Conservation (phyloP, 2,329 filamentous ascomycete genomes). For the Ascochyta fabae region DNA sequence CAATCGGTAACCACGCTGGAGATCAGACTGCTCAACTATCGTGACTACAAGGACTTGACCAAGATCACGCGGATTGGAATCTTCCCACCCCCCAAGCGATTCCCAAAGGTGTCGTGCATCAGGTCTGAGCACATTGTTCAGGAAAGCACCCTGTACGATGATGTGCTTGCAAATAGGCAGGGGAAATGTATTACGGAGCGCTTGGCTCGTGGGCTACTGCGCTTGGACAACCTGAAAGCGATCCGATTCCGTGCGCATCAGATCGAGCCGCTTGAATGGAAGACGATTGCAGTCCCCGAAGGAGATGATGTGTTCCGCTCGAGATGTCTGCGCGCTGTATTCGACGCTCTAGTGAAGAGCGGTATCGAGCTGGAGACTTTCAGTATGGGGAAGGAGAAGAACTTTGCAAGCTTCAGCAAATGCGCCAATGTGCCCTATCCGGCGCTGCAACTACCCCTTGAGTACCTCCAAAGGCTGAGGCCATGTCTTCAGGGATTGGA, state of each 20-base stretch:
- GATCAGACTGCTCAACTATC: conserved; percentile 32
- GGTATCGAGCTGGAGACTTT: conserved; percentile 29
- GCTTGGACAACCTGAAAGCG: conserved; percentile 25
- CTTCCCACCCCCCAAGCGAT: conserved; percentile 39
- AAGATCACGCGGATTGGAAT: conserved; percentile 32
- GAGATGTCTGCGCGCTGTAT: conserved; percentile 31
- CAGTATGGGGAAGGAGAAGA: conserved; percentile 26
- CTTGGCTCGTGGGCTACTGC: conserved; percentile 25
- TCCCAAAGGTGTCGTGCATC: conserved; percentile 26
- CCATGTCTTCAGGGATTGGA: conserved; percentile 22
- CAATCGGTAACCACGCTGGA: conserved; percentile 29
- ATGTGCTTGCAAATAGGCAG: conserved; percentile 20
- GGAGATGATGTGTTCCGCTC: conserved; percentile 26
- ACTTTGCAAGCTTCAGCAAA: conserved; percentile 13
- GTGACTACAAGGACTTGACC: conserved; percentile 29
- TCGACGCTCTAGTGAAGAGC: conserved; percentile 31
- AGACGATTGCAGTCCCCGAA: conserved; percentile 12
- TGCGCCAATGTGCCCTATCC: conserved; percentile 24
- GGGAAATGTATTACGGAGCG: conserved; percentile 27
- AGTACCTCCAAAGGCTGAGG: conserved; percentile 18
- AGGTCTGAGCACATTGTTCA: conserved; percentile 24
- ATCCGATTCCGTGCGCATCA: conserved; percentile 29
- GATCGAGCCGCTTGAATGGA: conserved; percentile 16
- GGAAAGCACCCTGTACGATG: conserved; percentile 31
- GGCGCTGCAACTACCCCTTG: conserved; percentile 20